Evolutionary conservation across 148 eudicot species (phyloP), one percentile per base, ranked within the genome.

Genomic region (Pharnaceum exiguum): DNA sequence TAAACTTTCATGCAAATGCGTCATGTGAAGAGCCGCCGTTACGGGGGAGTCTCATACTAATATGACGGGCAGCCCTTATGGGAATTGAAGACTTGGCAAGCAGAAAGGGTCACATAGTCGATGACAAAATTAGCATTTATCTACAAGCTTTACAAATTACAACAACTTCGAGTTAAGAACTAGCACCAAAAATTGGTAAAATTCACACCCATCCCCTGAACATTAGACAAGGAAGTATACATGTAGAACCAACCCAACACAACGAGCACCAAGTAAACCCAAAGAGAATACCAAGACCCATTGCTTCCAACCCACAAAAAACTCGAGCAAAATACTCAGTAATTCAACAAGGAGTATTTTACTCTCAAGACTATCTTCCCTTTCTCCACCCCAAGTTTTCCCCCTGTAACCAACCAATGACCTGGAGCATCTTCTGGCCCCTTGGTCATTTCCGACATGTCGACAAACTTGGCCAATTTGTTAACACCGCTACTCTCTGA

Each of bases 401-500:
- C 97, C 2, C 97, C 97, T 0, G 96, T 90, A 38, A 90, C 96
- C 64, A 87, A 43, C 97, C 97, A 90, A 50, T 90, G 97, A 35
- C 97, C 97, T 0, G 97, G 97, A 5, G 68, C 69, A 72, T 90
- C 84, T 69, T 81, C 68, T 0, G 95, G 87, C 11, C 97, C 97
- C 81, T 72, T 90, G 27, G 70, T 65, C 93, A 87, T 87, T 75
- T 87, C 95, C 8, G 89, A 55, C 82, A 66, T 71, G 75, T 87
- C 97, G 4, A 90, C 84, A 16, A 80, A 75, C 63, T 87, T 90
- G 1, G 71, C 82, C 76, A 87, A 52, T 65, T 84, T 90, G 66
- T 86, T 83, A 21, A 73, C 69, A 0, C 22, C 47, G 49, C 10
- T 42, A 45, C 32, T 57, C 23, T 71, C 88, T 4, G 70, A 55